Base-by-base conservation (phyloP, 2,329 filamentous ascomycete species). In the Colletotrichum karsti region DNA sequence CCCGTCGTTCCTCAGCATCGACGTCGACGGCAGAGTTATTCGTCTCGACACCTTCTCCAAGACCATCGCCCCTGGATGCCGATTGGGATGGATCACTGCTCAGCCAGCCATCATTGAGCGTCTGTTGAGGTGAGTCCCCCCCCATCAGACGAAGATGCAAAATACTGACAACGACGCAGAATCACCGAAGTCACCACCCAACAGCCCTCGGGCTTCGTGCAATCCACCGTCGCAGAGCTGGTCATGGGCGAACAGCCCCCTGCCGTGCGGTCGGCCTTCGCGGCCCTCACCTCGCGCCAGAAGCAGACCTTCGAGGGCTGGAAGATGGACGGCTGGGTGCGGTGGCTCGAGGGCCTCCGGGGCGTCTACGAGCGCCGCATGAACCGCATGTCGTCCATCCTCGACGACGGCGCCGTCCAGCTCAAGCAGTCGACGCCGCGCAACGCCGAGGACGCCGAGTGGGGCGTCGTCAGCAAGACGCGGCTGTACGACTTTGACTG, bases 11-110 rank as follows among this genome's bases (percentile, higher is more conserved):
- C 83, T 98, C 46, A 91, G 87, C 69, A 78, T 98, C 63, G 95
- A 98, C 76, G 87, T 88, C 20, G 92, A 97, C 73, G 95, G 95
- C 64, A 91, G 95, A 37, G 95, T 98, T 44, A 87, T 98, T 65
- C 91, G 95, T 51, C 86, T 98, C 3, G 95, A 98, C 78, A 97
- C 95, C 1, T 98, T 98, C 79, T 96, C 93, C 75, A 98, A 98
- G 82, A 97, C 93, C 0, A 88, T 97, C 18, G 94, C 94, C 0
- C 95, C 95, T 0, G 95, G 95, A 2, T 97, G 93, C 76, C 90
- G 95, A 30, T 83, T 98, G 1, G 95, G 95, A 42, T 98, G 94
- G 93, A 90, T 97, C 71, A 97, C 95, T 0, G 91, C 92, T 0
- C 92, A 97, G 75, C 94, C 94, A 1, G 89, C 83, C 1, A 82